Evolutionary conservation across 805 yeast genomes (phyloP).

Genomic region (Metschnikowia peoriensis): DNA sequence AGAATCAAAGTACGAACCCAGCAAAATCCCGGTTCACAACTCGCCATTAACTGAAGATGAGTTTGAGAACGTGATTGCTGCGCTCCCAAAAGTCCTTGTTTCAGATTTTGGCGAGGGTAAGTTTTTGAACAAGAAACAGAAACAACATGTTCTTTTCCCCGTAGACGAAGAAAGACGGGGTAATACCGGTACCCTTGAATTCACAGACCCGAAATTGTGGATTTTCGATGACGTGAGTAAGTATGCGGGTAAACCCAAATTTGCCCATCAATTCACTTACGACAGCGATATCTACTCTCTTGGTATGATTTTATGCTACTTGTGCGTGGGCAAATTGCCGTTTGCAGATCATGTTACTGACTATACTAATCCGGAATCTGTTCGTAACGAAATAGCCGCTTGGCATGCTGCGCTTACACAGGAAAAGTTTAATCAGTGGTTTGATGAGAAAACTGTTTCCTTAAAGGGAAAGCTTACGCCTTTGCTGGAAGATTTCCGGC

Average conservation of each 20-base stretch:
- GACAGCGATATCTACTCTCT: slow-evolving; percentile 79
- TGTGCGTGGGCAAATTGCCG: slow-evolving; percentile 73
- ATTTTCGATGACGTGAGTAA: slow-evolving; percentile 22
- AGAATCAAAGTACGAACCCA: slow-evolving; percentile 29
- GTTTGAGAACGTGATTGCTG: slow-evolving; percentile 18
- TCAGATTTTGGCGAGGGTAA: slow-evolving; percentile 92
- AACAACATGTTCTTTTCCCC: not conserved
- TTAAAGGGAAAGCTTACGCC: slow-evolving; percentile 7
- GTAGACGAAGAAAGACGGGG: slow-evolving; percentile 62
- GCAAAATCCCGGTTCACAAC: not conserved
- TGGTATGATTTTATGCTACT: slow-evolving; percentile 76
- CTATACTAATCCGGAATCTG: slow-evolving; percentile 28
- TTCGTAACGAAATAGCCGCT: slow-evolving; percentile 24
- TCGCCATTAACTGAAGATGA: slow-evolving; percentile 1
- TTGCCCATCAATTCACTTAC: slow-evolving; percentile 56
- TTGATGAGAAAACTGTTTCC: slow-evolving; percentile 5
- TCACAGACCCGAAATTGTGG: slow-evolving; percentile 81
- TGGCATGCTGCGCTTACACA: slow-evolving; percentile 30
- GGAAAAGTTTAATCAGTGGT: slow-evolving; percentile 27
- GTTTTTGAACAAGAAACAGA: slow-evolving; percentile 52
- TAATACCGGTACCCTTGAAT: slow-evolving; percentile 84
- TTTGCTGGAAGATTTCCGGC: slow-evolving; percentile 16
- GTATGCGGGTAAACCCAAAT: slow-evolving; percentile 33
- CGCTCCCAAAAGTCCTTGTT: slow-evolving; percentile 68
- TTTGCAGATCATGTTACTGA: slow-evolving; percentile 26